These are phyloP conservation scores for Trypanosoma rangeli DNA, from an alignment of 208 protist genomes.

Conservation along the genomic window DNA sequence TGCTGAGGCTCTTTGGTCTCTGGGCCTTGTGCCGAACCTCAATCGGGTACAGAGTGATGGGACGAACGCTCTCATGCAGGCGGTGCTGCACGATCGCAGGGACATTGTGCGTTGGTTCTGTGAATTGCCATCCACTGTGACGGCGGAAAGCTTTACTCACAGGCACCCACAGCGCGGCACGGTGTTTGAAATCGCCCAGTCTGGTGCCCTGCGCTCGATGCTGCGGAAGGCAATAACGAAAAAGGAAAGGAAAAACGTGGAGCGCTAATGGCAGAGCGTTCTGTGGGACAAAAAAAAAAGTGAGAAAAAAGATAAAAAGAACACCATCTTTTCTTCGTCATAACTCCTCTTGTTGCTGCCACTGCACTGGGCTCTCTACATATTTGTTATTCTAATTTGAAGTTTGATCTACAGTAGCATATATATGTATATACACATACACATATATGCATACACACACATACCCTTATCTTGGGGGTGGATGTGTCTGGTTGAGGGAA, in stretches of 20 bases:
- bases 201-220: background rate
- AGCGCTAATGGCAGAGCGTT: background rate
- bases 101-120: conserved; percentile 26
- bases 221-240: conserved; percentile 10
- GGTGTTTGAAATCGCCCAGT: conserved; percentile 12
- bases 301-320: conserved; percentile 11
- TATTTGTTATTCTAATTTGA: too few species aligned
- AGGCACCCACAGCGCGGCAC: conserved; percentile 14
- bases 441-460: too few species aligned
- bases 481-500: too few species aligned
- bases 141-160: conserved; percentile 12
- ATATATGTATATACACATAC: too few species aligned
- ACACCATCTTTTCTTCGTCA: background rate
- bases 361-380: too few species aligned
- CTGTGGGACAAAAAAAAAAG: background rate
- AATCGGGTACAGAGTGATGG: conserved; percentile 28
- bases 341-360: too few species aligned
- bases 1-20: conserved; percentile 8
- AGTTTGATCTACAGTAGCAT: too few species aligned
- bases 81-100: conserved; percentile 11
- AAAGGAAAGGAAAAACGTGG: background rate
- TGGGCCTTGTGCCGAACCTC: conserved; percentile 8
- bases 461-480: too few species aligned
- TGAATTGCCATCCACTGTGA: background rate
- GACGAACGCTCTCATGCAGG: conserved; percentile 29